phyloP scores from a whole-genome alignment of 768 basidiomycete genomes.

The Tubosaeta sp. region DNA sequence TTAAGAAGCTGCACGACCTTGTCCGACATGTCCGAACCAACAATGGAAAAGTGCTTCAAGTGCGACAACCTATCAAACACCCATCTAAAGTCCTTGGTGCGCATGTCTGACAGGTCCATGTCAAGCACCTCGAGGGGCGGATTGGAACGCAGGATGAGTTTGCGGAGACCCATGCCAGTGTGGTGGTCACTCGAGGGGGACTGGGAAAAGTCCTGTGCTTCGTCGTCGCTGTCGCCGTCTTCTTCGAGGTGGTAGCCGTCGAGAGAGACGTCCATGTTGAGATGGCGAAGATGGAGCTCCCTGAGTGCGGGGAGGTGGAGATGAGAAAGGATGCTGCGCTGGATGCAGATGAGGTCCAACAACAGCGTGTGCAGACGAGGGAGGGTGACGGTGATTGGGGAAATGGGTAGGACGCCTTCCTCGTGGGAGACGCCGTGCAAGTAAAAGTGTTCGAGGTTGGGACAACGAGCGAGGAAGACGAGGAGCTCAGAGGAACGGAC shows the following conservation, averaged over 20 bases:
- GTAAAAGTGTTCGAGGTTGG: conserved; percentile 55
- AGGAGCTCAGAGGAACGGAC: conserved; percentile 49
- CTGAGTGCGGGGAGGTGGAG: conserved; percentile 57
- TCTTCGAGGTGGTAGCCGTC: conserved; percentile 38
- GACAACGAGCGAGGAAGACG: conserved; percentile 57
- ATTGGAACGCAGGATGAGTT: conserved; percentile 52
- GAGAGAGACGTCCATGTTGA: conserved; percentile 56
- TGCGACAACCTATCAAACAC: conserved; percentile 52
- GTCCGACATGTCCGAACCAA: conserved; percentile 80
- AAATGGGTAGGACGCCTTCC: conserved; percentile 26
- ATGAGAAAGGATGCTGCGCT: conserved; percentile 61
- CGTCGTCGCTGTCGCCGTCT: conserved; percentile 71
- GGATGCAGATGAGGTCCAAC: conserved; percentile 55
- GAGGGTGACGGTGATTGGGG: conserved; percentile 46
- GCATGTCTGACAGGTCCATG: conserved; percentile 82
- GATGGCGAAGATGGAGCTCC: conserved; percentile 58
- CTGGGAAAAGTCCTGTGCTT: conserved; percentile 68
- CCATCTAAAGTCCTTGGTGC: conserved; percentile 75
- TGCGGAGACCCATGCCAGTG: conserved; percentile 76
- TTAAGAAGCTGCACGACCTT: conserved; percentile 58
- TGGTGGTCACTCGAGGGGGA: conserved; percentile 74
- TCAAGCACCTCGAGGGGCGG: conserved; percentile 64
- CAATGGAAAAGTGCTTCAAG: conserved; percentile 66
- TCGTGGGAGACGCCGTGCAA: conserved; percentile 53
- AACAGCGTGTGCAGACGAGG: conserved; percentile 55